These are phyloP conservation scores for Solanum medicagineum DNA, from an alignment of 257 asterid species.

Conservation along the genomic window DNA sequence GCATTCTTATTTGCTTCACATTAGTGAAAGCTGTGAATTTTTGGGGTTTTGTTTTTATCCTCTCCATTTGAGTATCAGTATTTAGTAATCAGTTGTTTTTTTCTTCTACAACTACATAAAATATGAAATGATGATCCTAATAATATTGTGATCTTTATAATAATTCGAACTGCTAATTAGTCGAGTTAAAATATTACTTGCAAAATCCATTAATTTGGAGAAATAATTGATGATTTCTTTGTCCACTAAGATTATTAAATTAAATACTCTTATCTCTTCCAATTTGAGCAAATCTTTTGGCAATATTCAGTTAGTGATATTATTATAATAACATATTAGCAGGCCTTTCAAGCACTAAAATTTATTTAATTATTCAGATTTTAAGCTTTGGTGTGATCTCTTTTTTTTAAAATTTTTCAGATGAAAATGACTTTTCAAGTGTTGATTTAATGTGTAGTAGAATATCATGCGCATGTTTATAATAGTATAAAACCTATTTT, in stretches of 20 bases:
- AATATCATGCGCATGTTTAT: background rate
- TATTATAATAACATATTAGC: background rate
- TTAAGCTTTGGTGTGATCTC: background rate
- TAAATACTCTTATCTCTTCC: background rate
- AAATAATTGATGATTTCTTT: background rate
- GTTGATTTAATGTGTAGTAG: background rate
- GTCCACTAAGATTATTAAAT: background rate
- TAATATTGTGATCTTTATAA: background rate
- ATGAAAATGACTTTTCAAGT: background rate
- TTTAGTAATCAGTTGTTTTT: background rate
- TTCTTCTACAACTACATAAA: background rate
- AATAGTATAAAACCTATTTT: background rate
- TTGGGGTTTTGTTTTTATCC: background rate
- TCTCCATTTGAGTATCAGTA: background rate
- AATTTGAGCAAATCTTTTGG: background rate
- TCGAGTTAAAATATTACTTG: background rate
- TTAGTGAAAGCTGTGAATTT: background rate
- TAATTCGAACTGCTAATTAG: background rate
- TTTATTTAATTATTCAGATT: background rate
- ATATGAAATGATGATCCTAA: background rate
- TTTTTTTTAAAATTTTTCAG: background rate
- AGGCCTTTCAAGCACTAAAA: background rate
- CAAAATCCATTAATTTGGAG: background rate
- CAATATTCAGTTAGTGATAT: background rate
- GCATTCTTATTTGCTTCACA: background rate